Conservation (phyloP, 495 filamentous ascomycete species). For the Podospora pseudoanserina region DNA sequence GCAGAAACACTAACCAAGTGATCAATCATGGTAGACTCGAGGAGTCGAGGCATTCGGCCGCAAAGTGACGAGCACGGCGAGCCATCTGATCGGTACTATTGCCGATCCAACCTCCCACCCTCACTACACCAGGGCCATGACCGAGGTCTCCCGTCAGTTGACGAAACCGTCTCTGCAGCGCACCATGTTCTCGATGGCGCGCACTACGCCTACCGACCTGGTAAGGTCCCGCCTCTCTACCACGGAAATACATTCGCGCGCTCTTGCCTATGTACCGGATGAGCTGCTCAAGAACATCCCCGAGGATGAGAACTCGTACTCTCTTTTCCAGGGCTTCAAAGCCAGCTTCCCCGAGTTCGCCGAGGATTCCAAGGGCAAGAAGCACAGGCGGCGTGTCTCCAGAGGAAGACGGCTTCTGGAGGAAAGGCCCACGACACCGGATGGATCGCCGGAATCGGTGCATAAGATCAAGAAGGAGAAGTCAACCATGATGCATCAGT, state of each 20-base stretch:
- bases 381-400: constrained; percentile 65
- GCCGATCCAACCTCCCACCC: constrained; percentile 57
- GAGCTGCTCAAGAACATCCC: constrained; percentile 85
- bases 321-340: constrained; percentile 94
- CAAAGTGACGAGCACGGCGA: constrained; percentile 92
- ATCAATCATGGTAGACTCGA: constrained; percentile 57
- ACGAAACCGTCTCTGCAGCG: constrained; percentile 78
- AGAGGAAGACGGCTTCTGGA: constrained; percentile 71
- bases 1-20: neutral
- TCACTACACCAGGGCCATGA: constrained; percentile 82
- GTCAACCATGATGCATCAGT: constrained; percentile 66
- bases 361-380: constrained; percentile 60
- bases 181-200: constrained; percentile 82
- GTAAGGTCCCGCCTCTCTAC: constrained; percentile 89
- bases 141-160: constrained; percentile 82
- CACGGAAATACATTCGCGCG: constrained; percentile 90
- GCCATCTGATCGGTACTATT: constrained; percentile 73
- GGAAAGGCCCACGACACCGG: constrained; percentile 48
- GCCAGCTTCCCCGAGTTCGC: constrained; percentile 78
- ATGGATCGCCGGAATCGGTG: constrained; percentile 58
- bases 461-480: constrained; percentile 73
- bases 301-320: constrained; percentile 78
- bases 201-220: constrained; percentile 85
- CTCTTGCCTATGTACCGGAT: constrained; percentile 83
- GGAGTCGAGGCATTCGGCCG: constrained; percentile 89